Evolutionary conservation across 768 basidiomycete species (phyloP).

Genomic region (Cystobasidium onofrii): DNA sequence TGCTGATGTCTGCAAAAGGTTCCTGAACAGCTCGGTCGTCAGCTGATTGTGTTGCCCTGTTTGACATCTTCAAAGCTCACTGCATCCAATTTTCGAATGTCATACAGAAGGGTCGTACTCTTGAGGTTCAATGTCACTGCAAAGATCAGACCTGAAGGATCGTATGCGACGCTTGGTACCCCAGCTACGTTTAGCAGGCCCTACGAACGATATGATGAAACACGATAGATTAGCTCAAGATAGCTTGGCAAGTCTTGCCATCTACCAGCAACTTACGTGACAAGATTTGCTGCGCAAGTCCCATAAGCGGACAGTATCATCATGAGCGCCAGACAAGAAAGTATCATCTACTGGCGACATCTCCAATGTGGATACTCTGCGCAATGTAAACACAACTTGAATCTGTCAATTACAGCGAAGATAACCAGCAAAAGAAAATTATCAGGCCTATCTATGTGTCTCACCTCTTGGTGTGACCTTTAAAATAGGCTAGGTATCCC

Average conservation of each 20-base stretch:
- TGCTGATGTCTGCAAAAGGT: slow-evolving; percentile 72
- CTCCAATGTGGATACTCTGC: slow-evolving; percentile 74
- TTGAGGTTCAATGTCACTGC: slow-evolving; percentile 77
- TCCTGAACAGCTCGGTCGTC: slow-evolving; percentile 46
- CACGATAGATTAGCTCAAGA: not conserved
- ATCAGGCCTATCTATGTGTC: no score
- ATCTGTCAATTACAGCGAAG: no score
- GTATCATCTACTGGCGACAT: slow-evolving; percentile 87
- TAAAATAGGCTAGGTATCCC: slow-evolving; percentile 90
- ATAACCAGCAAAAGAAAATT: no score
- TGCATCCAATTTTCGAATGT: slow-evolving; percentile 77
- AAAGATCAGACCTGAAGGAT: slow-evolving; percentile 71
- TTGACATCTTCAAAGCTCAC: not conserved
- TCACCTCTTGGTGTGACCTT: slow-evolving; percentile 70
- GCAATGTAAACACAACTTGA: no score
- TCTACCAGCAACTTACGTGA: slow-evolving; percentile 51
- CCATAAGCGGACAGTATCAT: slow-evolving; percentile 93
- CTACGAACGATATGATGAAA: slow-evolving; percentile 36
- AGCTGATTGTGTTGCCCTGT: no score
- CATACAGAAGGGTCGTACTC: slow-evolving; percentile 74
- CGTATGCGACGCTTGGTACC: slow-evolving; percentile 76
- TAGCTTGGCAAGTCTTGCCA: no score
- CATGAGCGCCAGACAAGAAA: slow-evolving; percentile 88
- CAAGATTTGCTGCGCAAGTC: slow-evolving; percentile 65
- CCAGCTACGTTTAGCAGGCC: slow-evolving; percentile 61